Evolutionary conservation across 1,139 yeast genomes (phyloP), one percentile per base, ranked within the genome.

Genomic region (Hyphopichia pseudoburtonii): DNA sequence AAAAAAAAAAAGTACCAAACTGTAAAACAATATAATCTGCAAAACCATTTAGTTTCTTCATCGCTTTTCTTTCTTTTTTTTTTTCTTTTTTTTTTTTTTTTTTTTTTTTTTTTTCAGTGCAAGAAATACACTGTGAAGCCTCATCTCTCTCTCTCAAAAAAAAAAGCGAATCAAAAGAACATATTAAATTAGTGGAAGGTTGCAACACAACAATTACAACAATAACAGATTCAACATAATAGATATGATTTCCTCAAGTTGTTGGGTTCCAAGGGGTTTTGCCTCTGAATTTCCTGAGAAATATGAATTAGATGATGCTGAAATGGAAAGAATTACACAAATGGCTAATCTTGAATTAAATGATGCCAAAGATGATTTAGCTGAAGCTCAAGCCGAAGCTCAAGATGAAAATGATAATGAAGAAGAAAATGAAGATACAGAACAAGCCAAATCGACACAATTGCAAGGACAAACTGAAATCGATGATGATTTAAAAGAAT

Each of bases 221-320:
- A 16, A 12, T 15, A 27, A 27, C 9, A 9, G 5, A 12, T 27
- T 4, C 17, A 16, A 9, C n/a, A 11, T 14, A 12, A 18, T 28
- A 28, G 12, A 26, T 27, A 89, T 94, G 96, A 83, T 92, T 48
- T 89, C 98, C 35, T 85, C 97, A 23, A 83, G 94, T 35, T 70
- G 84, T 36, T 92, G 98, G 97, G 96, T 92, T 24, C 97, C 97
- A 34, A 78, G 96, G 54, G 99, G 99, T 9, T 86, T 76, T 60
- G 95, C 98, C 21, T 78, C 95, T 28, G 97, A 90, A 60, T 86
- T 84, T 56, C 98, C 98, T 4, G 87, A 81, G 51, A 79, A 86
- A 56, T 89, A 88, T 55, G 96, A 87, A 49, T 68, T 92, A 42
- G 82, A 89, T 51, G 97, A 92, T 46, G 94, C 78, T 42, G 99